These are phyloP conservation scores for Saccharomyces cerevisiae DNA, from an alignment of 805 yeast species.

Conservation along the genomic window DNA sequence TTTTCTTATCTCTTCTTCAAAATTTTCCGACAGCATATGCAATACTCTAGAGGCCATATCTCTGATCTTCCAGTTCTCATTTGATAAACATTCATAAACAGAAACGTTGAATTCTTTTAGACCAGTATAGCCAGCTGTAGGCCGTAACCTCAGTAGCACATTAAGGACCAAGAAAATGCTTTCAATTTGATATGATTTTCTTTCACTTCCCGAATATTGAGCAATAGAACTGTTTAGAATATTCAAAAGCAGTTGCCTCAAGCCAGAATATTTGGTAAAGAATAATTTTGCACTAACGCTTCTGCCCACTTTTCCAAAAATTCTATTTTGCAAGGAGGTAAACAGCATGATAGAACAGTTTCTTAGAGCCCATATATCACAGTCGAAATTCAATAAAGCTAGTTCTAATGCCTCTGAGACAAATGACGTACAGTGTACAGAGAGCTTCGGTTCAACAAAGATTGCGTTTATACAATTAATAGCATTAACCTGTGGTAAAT, in stretches of 20 bases:
- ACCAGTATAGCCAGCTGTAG: conserved; percentile 47
- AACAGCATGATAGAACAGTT: conserved; percentile 92
- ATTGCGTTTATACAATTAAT: conserved; percentile 74
- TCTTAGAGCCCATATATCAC: conserved; percentile 74
- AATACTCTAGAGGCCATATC: conserved; percentile 77
- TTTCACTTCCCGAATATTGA: conserved; percentile 6
- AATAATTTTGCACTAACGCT: conserved; percentile 54
- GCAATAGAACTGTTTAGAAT: conserved; percentile 32
- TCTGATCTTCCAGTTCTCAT: conserved; percentile 70
- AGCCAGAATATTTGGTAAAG: conserved; percentile 53
- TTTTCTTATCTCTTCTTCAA: conserved; percentile 22
- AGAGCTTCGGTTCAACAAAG: conserved; percentile 62
- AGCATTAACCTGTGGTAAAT: conserved; percentile 90
- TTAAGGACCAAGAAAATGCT: conserved; percentile 69
- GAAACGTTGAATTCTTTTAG: conserved; percentile 44
- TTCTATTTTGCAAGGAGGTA: conserved; percentile 68
- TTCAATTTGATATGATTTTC: conserved; percentile 37
- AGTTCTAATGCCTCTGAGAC: conserved; percentile 52
- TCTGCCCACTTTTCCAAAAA: conserved; percentile 56
- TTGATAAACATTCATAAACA: conserved; percentile 41
- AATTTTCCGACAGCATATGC: conserved; percentile 39
- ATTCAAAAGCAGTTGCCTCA: conserved; percentile 42
- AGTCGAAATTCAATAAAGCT: conserved; percentile 54
- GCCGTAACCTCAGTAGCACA: conserved; percentile 59
- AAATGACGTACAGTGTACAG: conserved; percentile 42